Evolutionary conservation across 768 basidiomycete genomes (phyloP), one percentile per base, ranked within the genome.

Genomic region (Dioszegia crocea): DNA sequence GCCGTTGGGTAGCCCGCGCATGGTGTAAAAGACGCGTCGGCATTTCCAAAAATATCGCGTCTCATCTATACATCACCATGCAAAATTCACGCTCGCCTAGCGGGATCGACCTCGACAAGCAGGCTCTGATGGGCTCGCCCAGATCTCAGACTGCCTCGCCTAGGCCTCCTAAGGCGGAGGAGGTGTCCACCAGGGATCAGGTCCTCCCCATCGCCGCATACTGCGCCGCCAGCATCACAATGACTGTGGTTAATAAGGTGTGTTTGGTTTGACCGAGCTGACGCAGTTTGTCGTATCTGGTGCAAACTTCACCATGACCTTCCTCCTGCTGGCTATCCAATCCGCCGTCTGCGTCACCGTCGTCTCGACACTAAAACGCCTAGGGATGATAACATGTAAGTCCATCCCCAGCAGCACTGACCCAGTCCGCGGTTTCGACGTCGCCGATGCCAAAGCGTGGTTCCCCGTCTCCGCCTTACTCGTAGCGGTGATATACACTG

Each of bases 161-260:
- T 11, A 56, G 24, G 43, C 19, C 33, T 5, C 10, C 9, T 1
- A 56, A 45, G 27, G 27, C 21, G 1, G 54, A 56, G 29, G 54
- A 44, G 6, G 6, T 27, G 1, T 31, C 44, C 19, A 56, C 54
- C 16, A 43, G 54, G 43, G 54, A 56, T 31, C 54, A 56, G 33
- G 41, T 44, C 44, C 80, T 88, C 11, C 85, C 96, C 38, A 88
- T 97, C 62, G 61, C 86, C 56, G 89, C 88, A 70, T 98, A 97
- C 76, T 98, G 96, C 73, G 62, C 88, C n/a, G 90, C 93, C 1
- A 91, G 89, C 5, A 94, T 98, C 63, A 78, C 91, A 44, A 99
- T 99, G 96, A 99, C 96, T 0, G 83, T 98, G 39, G 85, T 96
- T 59, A 97, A 97, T 81, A 97, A 97, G 83, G 93, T 91, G 48